A percentile compares a stretch with the other conserved stretches of the same genome.
These are phyloP conservation scores for Elsinoe australis DNA, from an alignment of 2,329 filamentous ascomycete genomes.

Conservation along the genomic window DNA sequence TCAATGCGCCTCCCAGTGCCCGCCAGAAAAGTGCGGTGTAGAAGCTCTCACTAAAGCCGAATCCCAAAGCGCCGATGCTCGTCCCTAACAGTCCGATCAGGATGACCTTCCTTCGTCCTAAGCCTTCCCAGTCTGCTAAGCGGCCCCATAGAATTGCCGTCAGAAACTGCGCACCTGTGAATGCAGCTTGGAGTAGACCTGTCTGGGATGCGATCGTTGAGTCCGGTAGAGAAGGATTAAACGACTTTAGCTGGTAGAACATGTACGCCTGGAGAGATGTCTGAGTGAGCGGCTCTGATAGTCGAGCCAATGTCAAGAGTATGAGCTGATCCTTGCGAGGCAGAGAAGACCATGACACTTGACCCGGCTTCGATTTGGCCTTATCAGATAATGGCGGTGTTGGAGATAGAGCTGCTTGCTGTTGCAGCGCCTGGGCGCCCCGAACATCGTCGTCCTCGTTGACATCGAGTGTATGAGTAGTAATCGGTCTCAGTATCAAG, in stretches of 20 bases:
- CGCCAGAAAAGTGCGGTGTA: conserved; percentile 56
- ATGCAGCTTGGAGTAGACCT: conserved; percentile 68
- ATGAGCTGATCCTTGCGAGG: conserved; percentile 70
- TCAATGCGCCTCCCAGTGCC: conserved; percentile 57
- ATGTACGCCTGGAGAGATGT: conserved; percentile 72
- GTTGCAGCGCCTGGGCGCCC: not conserved
- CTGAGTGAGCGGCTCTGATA: conserved; percentile 76
- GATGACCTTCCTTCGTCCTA: conserved; percentile 69
- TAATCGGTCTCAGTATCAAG: not conserved
- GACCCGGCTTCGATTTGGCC: conserved; percentile 33
- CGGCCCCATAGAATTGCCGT: conserved; percentile 79
- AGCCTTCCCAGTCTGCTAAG: conserved; percentile 52
- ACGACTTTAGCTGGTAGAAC: conserved; percentile 82
- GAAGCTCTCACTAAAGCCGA: conserved; percentile 62
- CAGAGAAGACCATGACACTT: conserved; percentile 62
- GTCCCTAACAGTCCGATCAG: conserved; percentile 69
- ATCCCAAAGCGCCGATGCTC: conserved; percentile 56
- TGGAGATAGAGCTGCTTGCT: conserved; percentile 14
- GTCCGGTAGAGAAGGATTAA: conserved; percentile 48
- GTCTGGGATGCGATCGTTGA: conserved; percentile 66
- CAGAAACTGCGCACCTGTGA: conserved; percentile 73
- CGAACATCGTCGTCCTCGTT: conserved; percentile 19
- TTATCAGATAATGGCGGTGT: conserved; percentile 10
- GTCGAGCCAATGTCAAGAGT: conserved; percentile 67
- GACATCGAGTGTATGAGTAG: not conserved